phyloP scores from a whole-genome alignment of 148 eudicot genomes.

The Tetragonia tetragonoides region DNA sequence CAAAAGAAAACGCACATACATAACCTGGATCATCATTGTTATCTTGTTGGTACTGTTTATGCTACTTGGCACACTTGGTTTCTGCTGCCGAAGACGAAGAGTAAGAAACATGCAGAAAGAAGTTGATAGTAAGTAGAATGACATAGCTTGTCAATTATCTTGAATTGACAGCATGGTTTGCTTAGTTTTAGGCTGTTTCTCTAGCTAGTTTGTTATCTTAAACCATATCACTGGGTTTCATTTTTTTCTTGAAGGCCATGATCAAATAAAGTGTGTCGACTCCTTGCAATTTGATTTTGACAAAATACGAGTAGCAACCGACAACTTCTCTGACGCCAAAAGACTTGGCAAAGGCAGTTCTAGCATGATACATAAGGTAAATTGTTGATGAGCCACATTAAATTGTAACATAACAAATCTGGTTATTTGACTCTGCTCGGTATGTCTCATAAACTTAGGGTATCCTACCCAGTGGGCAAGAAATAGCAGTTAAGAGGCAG shows the following conservation, averaged over 20 bases:
- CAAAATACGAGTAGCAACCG: conserved; percentile 24
- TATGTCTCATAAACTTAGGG: too few species aligned
- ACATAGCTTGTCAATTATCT: too few species aligned
- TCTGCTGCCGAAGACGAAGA: neutral
- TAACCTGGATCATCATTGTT: too few species aligned
- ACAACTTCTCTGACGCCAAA: conserved; percentile 3
- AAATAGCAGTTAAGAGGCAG: conserved; percentile 11
- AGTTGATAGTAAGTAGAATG: neutral
- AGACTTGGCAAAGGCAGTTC: neutral
- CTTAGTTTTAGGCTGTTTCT: neutral
- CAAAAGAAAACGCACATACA: neutral
- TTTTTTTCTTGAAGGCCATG: neutral
- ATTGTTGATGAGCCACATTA: too few species aligned
- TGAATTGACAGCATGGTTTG: too few species aligned
- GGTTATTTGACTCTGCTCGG: too few species aligned
- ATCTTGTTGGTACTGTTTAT: neutral
- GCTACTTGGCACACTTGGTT: neutral
- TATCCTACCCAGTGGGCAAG: too few species aligned
- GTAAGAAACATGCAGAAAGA: neutral
- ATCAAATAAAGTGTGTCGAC: conserved; percentile 18
- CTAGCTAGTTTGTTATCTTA: too few species aligned
- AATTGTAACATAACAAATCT: too few species aligned
- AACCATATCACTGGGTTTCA: neutral
- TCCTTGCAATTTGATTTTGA: conserved; percentile 35
- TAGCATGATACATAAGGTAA: neutral